Evolutionary conservation across 2,329 filamentous ascomycete genomes (phyloP), one percentile per base, ranked within the genome.

Genomic region (Aspergillus sp.): DNA sequence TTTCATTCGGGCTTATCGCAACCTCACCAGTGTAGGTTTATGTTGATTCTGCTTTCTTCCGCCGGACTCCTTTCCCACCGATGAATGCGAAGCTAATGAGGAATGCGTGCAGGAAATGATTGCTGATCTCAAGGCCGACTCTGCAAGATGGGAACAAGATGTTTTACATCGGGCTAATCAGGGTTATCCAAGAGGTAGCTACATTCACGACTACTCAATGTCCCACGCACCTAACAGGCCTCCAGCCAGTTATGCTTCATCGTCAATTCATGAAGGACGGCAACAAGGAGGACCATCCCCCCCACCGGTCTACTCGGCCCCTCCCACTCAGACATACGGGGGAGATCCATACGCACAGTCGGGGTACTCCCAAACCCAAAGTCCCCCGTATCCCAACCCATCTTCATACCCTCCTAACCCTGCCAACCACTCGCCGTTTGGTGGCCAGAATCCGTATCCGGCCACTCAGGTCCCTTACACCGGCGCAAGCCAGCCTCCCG

Each of bases 1-100:
- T 75, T 89, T 84, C 72, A 89, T 91, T 70, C 89, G 85, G 45
- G 88, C 87, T 57, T 91, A 91, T 73, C 83, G 88, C 58, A 89
- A 90, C 68, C 74, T 91, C 66, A 91, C 88, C 62, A 86, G 86
- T 65, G 88, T 91, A 81, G 76, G 86, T 66, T 46, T 14, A n/a
- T 23, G 52, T 38, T 19, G 1, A 32, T 66, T 48, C 64, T 54
- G 19, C 38, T 51, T 9, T 50, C 42, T 5, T 5, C 4, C 20
- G 31, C 45, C 47, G n/a, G 9, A 10, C 25, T 23, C n/a, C 36
- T n/a, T n/a, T n/a, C n/a, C n/a, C n/a, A n/a, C 10, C 38, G 38
- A n/a, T 16, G 14, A 20, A 32, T 20, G 34, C 45, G 29, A 49
- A 55, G 56, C 66, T 70, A 52, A 69, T 59, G 42, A 48, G 49